These are phyloP conservation scores for Termitomyces sp. DNA, from an alignment of 768 basidiomycete genomes.

Conservation along the genomic window DNA sequence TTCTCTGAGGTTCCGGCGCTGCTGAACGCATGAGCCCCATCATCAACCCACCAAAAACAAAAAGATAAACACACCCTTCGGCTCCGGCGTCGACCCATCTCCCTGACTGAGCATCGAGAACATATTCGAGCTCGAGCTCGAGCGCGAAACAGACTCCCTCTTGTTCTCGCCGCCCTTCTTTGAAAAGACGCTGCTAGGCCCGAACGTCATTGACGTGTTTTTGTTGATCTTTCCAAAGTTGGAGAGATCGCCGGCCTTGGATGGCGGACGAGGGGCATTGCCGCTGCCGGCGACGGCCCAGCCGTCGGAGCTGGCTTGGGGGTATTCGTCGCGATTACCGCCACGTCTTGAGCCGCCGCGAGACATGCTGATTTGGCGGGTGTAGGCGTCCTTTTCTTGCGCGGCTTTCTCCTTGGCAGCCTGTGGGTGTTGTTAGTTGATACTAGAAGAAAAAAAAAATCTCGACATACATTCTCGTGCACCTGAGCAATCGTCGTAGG, in stretches of 20 bases:
- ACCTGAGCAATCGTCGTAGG: conserved; percentile 88
- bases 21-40: conserved; percentile 20
- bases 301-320: conserved; percentile 73
- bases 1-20: conserved; percentile 57
- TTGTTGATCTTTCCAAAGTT: conserved; percentile 86
- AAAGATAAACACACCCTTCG: conserved; percentile 47
- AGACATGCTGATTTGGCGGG: conserved; percentile 74
- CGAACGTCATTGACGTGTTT: conserved; percentile 66
- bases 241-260: conserved; percentile 83
- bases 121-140: conserved; percentile 82
- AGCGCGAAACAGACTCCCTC: conserved; percentile 73
- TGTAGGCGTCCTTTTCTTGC: conserved; percentile 55
- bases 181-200: conserved; percentile 81
- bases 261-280: conserved; percentile 48
- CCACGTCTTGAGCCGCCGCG: conserved; percentile 90
- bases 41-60: conserved; percentile 14
- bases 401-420: conserved; percentile 80
- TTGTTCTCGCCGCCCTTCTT: conserved; percentile 56
- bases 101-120: conserved; percentile 79
- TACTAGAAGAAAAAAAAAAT: not conserved
- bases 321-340: conserved; percentile 56
- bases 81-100: conserved; percentile 52
- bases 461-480: conserved; percentile 69
- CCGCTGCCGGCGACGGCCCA: conserved; percentile 76
- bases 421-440: conserved; percentile 29